Conservation (phyloP, 192 early-diverging fungal species). For the Spizellomyces sp. region DNA sequence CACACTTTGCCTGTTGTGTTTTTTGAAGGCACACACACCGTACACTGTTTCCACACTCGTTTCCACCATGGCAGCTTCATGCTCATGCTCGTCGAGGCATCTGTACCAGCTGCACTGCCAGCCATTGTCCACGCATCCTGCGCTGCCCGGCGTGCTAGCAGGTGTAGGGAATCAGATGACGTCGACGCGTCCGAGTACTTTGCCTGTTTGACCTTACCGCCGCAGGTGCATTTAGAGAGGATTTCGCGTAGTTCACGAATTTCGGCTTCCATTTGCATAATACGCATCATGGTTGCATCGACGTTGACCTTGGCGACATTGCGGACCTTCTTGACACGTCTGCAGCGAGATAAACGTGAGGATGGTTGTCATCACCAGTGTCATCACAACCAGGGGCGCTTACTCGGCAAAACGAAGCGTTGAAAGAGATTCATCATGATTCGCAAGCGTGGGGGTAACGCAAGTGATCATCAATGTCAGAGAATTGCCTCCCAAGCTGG, state of each 20-base stretch:
- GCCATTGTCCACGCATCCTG: slow-evolving; percentile 32
- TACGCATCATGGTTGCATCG: slow-evolving; percentile 43
- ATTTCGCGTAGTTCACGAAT: slow-evolving; percentile 21
- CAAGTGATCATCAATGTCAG: slow-evolving; percentile 60
- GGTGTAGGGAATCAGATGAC: not conserved
- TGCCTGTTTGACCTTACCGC: not conserved
- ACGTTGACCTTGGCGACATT: slow-evolving; percentile 46
- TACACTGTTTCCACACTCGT: not conserved
- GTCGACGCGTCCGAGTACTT: not conserved
- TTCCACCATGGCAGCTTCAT: slow-evolving; percentile 24
- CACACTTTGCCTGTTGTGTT: not conserved
- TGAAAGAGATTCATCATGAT: slow-evolving; percentile 39
- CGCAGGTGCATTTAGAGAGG: slow-evolving; percentile 38
- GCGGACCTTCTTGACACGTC: slow-evolving; percentile 43
- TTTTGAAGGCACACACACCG: not conserved
- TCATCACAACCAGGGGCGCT: not conserved
- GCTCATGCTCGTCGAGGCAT: slow-evolving; percentile 7
- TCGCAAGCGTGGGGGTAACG: slow-evolving; percentile 37
- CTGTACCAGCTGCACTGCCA: not conserved
- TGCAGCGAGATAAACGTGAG: not conserved
- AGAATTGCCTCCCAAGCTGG: slow-evolving; percentile 53
- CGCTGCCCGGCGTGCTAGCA: not conserved
- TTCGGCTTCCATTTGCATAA: slow-evolving; percentile 40
- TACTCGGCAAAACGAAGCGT: slow-evolving; percentile 43
- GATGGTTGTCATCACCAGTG: too few species aligned